Conservation (phyloP, 352 stramenopile genomes). For the Phytopythium delawarense region DNA sequence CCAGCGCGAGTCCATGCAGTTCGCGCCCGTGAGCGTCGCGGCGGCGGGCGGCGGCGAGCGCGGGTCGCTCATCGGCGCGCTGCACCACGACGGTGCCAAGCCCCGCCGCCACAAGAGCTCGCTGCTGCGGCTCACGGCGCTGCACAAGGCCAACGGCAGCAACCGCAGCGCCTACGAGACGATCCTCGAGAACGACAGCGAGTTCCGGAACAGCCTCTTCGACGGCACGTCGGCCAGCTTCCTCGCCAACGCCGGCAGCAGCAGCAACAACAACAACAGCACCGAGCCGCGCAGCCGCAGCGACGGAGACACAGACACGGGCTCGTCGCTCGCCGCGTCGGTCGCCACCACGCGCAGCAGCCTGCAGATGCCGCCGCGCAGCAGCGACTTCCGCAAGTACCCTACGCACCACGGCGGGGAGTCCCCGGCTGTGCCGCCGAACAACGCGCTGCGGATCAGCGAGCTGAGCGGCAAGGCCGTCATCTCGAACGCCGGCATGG, state of each 20-base stretch:
- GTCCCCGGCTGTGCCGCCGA: background rate
- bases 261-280: background rate
- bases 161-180: constrained; percentile 7
- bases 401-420: background rate
- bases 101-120: constrained; percentile 5
- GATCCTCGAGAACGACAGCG: constrained; percentile 11
- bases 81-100: background rate
- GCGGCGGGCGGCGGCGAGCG: background rate
- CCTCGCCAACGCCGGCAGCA: background rate
- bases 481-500: background rate
- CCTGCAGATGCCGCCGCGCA: background rate
- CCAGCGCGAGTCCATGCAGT: constrained; percentile 37
- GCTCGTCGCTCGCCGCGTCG: background rate
- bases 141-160: constrained; percentile 15
- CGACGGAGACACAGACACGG: background rate
- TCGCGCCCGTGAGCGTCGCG: constrained; percentile 8
- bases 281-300: constrained; percentile 1
- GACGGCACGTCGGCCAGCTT: constrained; percentile 30
- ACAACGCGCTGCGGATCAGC: constrained; percentile 5
- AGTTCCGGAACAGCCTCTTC: constrained; percentile 31
- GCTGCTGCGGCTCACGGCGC: constrained; percentile 6
- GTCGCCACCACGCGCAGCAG: background rate
- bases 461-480: constrained; percentile 6
- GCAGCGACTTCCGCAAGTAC: background rate
- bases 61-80: background rate